Conservation (phyloP, 495 filamentous ascomycete genomes). For the Xylaria intraflava region DNA sequence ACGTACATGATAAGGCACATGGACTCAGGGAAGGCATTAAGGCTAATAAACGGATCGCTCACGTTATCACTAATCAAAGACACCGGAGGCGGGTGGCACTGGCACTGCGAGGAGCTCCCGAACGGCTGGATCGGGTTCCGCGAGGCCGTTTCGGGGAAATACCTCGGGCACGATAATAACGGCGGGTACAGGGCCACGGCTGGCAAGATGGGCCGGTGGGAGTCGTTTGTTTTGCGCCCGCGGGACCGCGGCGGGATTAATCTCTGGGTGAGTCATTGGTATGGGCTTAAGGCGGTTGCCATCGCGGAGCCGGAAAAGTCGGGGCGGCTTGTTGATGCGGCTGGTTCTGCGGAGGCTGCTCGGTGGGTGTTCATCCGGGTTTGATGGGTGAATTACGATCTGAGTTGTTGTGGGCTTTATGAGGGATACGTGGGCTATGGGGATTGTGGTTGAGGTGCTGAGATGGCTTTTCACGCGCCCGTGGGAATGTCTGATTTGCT, state of each 20-base stretch:
- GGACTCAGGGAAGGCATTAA: not conserved
- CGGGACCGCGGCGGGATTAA: not conserved
- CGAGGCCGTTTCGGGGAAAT: not conserved
- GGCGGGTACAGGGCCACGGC: not conserved
- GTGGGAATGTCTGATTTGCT: too few species aligned
- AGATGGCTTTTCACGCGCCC: too few species aligned
- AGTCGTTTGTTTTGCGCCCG: not conserved
- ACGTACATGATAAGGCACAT: not conserved
- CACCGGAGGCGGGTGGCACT: not conserved
- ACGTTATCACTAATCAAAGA: not conserved
- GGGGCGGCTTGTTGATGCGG: not conserved
- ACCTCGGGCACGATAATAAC: not conserved
- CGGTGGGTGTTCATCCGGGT: conserved; percentile 1
- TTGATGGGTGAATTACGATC: too few species aligned
- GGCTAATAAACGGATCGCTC: not conserved
- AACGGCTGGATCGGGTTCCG: conserved; percentile 2
- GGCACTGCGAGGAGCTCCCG: not conserved
- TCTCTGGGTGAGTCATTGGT: not conserved
- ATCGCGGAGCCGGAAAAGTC: not conserved
- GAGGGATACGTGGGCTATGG: too few species aligned
- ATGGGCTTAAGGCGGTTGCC: not conserved
- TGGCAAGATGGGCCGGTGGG: not conserved
- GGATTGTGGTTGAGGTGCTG: too few species aligned
- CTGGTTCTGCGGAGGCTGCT: not conserved
- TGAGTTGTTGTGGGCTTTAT: too few species aligned